These are phyloP conservation scores for Penicillium chermesinum DNA, from an alignment of 495 filamentous ascomycete species.

Conservation along the genomic window DNA sequence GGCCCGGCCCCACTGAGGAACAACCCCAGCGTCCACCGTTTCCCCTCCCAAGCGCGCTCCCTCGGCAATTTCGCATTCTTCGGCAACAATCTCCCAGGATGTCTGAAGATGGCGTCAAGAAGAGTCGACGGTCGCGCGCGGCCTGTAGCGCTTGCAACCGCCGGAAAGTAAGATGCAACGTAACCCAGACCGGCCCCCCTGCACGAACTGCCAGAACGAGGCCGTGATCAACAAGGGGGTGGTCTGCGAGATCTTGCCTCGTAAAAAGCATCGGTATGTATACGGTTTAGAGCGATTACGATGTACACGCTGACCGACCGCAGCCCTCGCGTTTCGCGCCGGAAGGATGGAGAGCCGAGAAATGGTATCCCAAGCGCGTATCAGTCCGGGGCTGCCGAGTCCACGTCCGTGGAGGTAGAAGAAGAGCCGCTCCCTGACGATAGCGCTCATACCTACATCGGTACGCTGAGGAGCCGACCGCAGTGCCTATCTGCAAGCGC, in stretches of 20 bases:
- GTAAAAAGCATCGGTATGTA: slow-evolving; percentile 5
- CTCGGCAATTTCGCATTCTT: neutral
- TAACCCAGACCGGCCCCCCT: neutral
- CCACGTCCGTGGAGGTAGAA: neutral
- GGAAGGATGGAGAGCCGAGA: neutral
- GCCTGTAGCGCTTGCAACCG: slow-evolving; percentile 3
- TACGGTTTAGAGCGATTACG: neutral
- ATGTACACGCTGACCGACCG: no score
- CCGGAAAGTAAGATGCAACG: slow-evolving; percentile 2
- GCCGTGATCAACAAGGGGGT: neutral
- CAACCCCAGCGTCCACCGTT: neutral
- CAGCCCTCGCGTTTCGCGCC: slow-evolving; percentile 1
- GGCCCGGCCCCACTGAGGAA: neutral
- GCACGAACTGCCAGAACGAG: slow-evolving; percentile 4
- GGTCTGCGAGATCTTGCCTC: slow-evolving; percentile 2
- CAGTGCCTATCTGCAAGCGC: neutral
- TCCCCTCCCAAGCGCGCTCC: neutral
- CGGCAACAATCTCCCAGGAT: neutral
- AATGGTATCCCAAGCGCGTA: neutral
- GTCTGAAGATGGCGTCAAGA: neutral
- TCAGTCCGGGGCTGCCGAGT: neutral
- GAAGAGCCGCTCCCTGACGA: slow-evolving; percentile 1
- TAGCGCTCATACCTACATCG: slow-evolving; percentile 3
- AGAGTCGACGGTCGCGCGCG: slow-evolving; percentile 1
- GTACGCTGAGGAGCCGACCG: neutral